A percentile compares a stretch with the other conserved stretches of the same genome.
Conservation (phyloP, 2,329 filamentous ascomycete genomes). For the Cercospora brassicicola region DNA sequence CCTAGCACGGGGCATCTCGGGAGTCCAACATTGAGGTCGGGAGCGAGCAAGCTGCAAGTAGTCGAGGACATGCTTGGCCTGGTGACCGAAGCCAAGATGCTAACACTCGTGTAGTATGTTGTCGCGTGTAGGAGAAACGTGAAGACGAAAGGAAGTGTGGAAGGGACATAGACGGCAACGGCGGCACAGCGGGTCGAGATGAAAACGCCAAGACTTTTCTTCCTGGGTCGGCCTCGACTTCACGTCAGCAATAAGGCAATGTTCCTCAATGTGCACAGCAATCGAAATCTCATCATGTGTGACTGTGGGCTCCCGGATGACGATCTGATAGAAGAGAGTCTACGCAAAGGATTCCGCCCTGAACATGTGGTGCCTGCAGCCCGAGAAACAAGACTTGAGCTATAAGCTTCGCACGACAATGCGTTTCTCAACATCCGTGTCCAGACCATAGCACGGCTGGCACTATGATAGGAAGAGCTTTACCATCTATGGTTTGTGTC, state of each 20-base stretch:
- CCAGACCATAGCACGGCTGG: not conserved
- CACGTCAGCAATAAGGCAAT: not conserved
- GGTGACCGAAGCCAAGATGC: not conserved
- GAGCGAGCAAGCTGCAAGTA: not conserved
- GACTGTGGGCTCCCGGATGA: not conserved
- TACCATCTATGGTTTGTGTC: not conserved
- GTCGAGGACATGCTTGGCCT: not conserved
- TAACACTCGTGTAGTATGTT: not conserved
- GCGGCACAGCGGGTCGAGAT: not conserved
- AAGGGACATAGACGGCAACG: not conserved
- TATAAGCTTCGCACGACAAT: not conserved
- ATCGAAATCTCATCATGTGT: not conserved
- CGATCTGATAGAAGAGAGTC: not conserved
- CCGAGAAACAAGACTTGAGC: not conserved
- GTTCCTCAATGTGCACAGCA: not conserved
- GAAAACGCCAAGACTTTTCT: not conserved
- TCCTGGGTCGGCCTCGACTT: not conserved
- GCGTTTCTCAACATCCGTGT: not conserved
- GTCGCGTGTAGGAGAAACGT: not conserved
- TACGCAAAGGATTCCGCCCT: not conserved
- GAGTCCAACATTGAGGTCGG: not conserved
- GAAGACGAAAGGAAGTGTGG: not conserved
- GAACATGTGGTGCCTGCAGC: not conserved
- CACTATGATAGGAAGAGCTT: not conserved
- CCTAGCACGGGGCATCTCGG: not conserved